Percentiles rank a stretch among this genome's conserved stretches.
Conservation (phyloP, 352 stramenopile species). For the Phytophthora pisi region DNA sequence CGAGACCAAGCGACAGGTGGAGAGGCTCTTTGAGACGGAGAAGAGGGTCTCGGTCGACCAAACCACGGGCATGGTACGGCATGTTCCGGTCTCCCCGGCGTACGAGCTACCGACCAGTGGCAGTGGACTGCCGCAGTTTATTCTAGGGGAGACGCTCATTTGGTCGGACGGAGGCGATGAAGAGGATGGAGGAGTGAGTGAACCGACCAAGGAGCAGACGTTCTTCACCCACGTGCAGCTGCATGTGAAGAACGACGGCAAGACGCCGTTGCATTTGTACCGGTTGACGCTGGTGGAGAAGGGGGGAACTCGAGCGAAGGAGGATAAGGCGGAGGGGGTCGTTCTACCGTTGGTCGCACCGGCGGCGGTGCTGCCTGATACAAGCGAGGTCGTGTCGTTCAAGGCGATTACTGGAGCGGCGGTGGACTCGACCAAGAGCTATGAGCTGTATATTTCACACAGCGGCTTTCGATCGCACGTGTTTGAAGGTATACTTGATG, state of each 20-base stretch:
- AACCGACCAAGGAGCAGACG: conserved; percentile 10
- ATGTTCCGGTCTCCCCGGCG: conserved; percentile 36
- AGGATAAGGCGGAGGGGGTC: conserved; percentile 14
- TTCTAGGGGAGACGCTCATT: conserved; percentile 43
- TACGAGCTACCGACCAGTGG: conserved; percentile 46
- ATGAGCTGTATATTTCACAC: conserved; percentile 68
- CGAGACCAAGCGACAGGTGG: conserved; percentile 33
- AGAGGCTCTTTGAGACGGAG: conserved; percentile 35
- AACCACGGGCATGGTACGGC: conserved; percentile 37
- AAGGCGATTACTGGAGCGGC: conserved; percentile 33
- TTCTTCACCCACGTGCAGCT: conserved; percentile 47
- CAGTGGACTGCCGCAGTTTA: conserved; percentile 49
- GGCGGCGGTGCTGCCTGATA: conserved; percentile 37
- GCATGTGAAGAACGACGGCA: conserved; percentile 44
- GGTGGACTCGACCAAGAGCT: conserved; percentile 38
- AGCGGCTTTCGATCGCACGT: conserved; percentile 59
- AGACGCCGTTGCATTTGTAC: conserved; percentile 58
- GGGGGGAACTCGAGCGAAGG: neutral
- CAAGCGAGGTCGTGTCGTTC: conserved; percentile 33
- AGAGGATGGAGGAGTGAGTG: neutral
- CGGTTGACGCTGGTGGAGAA: conserved; percentile 38
- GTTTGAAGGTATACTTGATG: conserved; percentile 51
- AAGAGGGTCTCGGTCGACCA: conserved; percentile 27
- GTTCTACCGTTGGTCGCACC: conserved; percentile 40
- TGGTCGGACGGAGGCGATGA: conserved; percentile 34